Evolutionary conservation across 495 filamentous ascomycete species (phyloP).

Genomic region (Penicillium cosmopolitanum): DNA sequence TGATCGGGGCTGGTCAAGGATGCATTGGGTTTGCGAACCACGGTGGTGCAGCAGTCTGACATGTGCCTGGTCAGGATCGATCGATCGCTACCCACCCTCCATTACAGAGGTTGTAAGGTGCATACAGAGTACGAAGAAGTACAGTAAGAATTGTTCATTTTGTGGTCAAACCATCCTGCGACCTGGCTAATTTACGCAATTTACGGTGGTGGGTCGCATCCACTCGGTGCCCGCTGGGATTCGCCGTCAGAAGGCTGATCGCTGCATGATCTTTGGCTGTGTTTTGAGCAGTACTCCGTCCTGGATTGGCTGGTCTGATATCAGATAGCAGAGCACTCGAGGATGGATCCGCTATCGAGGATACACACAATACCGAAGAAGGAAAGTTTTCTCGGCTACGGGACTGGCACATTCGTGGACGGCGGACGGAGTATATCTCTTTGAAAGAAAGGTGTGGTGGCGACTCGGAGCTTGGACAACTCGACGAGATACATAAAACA

Average conservation of each 20-base stretch:
- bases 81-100: not conserved
- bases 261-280: not conserved
- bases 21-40: not conserved
- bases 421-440: too few species aligned
- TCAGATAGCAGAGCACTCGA: conserved; percentile 2
- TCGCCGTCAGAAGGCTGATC: conserved; percentile 12
- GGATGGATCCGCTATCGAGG: too few species aligned
- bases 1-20: too few species aligned
- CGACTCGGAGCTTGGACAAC: not conserved
- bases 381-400: too few species aligned
- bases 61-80: conserved; percentile 3
- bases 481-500: not conserved
- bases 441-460: too few species aligned
- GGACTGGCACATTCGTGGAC: too few species aligned
- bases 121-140: not conserved
- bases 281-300: not conserved
- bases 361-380: too few species aligned
- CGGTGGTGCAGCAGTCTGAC: not conserved
- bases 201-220: not conserved
- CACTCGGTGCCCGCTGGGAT: conserved; percentile 4
- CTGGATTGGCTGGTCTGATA: conserved; percentile 7
- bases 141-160: not conserved
- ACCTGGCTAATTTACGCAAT: conserved; percentile 16
- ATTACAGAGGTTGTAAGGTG: not conserved
- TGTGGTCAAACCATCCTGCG: not conserved